These are phyloP conservation scores for Coriolopsis trogii DNA, from an alignment of 1,284 basidiomycete genomes.

Conservation along the genomic window DNA sequence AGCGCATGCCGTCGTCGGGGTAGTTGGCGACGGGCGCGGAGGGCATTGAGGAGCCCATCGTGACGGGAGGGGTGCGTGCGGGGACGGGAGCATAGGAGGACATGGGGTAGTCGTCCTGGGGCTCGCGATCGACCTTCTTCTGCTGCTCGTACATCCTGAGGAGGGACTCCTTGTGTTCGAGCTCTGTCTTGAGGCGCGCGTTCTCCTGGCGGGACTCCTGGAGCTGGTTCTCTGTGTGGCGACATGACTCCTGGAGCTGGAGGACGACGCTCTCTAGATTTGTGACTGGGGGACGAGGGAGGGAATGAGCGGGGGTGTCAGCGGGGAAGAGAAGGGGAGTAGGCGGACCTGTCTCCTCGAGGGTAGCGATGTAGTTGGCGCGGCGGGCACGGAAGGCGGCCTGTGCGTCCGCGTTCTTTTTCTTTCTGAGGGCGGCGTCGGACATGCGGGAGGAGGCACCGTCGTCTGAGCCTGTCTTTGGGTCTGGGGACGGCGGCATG, in stretches of 20 bases:
- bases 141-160: slow-evolving; percentile 68
- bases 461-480: slow-evolving; percentile 43
- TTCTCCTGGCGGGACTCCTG: slow-evolving; percentile 66
- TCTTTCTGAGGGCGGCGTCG: slow-evolving; percentile 75
- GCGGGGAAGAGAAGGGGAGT: slow-evolving; percentile 20
- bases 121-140: slow-evolving; percentile 50
- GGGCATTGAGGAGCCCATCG: slow-evolving; percentile 30
- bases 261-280: slow-evolving; percentile 80
- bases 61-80: slow-evolving; percentile 35
- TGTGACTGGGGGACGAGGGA: slow-evolving; percentile 49
- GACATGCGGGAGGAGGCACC: slow-evolving; percentile 41
- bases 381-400: slow-evolving; percentile 72
- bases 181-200: slow-evolving; percentile 59
- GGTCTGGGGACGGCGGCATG: slow-evolving; percentile 32
- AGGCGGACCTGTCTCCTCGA: slow-evolving; percentile 78
- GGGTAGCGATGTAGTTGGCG: slow-evolving; percentile 84
- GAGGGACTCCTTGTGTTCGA: slow-evolving; percentile 70
- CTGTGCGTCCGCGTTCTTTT: slow-evolving; percentile 84
- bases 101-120: slow-evolving; percentile 57
- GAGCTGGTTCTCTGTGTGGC: slow-evolving; percentile 62
- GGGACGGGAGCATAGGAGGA: slow-evolving; percentile 39
- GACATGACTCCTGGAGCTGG: slow-evolving; percentile 78
- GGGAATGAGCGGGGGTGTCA: slow-evolving; percentile 27
- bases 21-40: slow-evolving; percentile 29
- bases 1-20: slow-evolving; percentile 39